Conservation (phyloP, 768 basidiomycete genomes). For the Dioszegia hungarica region DNA sequence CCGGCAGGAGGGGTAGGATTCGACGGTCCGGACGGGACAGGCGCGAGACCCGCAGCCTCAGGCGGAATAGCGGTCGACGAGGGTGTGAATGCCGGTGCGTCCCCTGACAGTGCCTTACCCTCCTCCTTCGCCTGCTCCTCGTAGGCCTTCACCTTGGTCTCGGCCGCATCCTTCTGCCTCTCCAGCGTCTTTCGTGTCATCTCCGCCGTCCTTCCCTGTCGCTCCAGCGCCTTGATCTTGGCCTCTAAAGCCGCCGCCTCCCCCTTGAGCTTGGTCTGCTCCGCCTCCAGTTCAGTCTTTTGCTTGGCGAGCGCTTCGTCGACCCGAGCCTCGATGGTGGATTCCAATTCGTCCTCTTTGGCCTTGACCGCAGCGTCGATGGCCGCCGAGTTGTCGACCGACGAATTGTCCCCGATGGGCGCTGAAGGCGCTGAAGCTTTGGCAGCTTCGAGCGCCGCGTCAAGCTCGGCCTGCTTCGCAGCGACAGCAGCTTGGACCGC, state of each 20-base stretch:
- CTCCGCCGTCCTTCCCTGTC: constrained; percentile 36
- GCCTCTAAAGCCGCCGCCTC: constrained; percentile 24
- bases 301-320: constrained; percentile 15
- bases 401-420: not conserved
- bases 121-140: constrained; percentile 26
- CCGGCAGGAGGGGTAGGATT: constrained; percentile 5
- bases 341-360: constrained; percentile 22
- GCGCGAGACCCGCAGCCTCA: constrained; percentile 15
- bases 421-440: not conserved
- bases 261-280: constrained; percentile 13
- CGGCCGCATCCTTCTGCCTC: constrained; percentile 33
- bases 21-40: constrained; percentile 9
- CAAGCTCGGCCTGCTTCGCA: constrained; percentile 32
- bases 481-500: constrained; percentile 36
- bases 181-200: constrained; percentile 39
- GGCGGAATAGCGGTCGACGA: constrained; percentile 7
- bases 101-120: not conserved
- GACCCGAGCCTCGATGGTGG: constrained; percentile 18
- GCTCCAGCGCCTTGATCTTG: constrained; percentile 34
- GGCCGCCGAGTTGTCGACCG: not conserved
- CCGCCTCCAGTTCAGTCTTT: constrained; percentile 11
- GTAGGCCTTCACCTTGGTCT: constrained; percentile 25
- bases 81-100: constrained; percentile 5
- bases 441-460: constrained; percentile 20
- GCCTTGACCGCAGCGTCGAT: constrained; percentile 13